A percentile compares a stretch with the other conserved stretches of the same genome.
phyloP scores from a whole-genome alignment of 129 eudicot genomes.

The Centrapalus pauciflorus region DNA sequence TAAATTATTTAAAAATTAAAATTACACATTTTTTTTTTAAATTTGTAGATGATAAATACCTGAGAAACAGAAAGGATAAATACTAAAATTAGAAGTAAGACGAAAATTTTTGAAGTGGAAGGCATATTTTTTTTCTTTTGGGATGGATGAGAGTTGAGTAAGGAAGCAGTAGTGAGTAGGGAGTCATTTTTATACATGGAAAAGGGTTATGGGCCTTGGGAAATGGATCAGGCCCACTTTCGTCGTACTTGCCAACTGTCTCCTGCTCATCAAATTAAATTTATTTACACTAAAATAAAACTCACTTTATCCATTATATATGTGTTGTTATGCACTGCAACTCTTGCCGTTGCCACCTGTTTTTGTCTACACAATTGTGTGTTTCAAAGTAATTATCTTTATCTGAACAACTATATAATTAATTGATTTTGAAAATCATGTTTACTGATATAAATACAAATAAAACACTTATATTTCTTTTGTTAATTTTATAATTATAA shows the following conservation, averaged over 20 bases:
- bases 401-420: too few species aligned
- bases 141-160: background rate
- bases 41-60: too few species aligned
- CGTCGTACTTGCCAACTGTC: slow-evolving; percentile 21
- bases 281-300: background rate
- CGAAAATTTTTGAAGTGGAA: slow-evolving; percentile 16
- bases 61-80: slow-evolving; percentile 34
- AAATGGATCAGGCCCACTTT: slow-evolving; percentile 16
- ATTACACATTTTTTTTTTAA: background rate
- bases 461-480: too few species aligned
- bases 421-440: too few species aligned
- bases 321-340: background rate
- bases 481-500: too few species aligned
- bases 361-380: too few species aligned
- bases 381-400: too few species aligned
- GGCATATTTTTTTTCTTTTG: slow-evolving; percentile 45
- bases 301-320: background rate
- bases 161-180: background rate
- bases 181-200: background rate
- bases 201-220: slow-evolving; percentile 13
- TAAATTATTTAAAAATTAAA: background rate
- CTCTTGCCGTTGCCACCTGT: background rate
- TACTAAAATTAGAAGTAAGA: slow-evolving; percentile 23
- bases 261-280: background rate
- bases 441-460: too few species aligned